Percentiles rank a stretch among this genome's conserved stretches.
phyloP scores from a whole-genome alignment of 192 early-diverging fungal genomes.

The Linnemannia schmuckeri region DNA sequence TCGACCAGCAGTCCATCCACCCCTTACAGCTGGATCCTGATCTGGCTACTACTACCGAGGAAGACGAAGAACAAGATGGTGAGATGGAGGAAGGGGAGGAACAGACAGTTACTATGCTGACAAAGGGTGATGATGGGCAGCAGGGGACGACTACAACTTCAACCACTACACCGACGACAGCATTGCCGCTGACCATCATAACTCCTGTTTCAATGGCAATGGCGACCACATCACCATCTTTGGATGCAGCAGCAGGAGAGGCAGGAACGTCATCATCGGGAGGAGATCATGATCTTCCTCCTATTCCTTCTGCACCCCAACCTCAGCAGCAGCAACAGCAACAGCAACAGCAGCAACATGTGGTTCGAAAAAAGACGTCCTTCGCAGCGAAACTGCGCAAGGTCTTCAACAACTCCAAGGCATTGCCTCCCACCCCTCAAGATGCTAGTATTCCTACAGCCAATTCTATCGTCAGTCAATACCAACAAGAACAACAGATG shows the following conservation, averaged over 20 bases:
- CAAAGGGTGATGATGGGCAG: not conserved
- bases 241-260: not conserved
- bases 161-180: not conserved
- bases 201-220: not conserved
- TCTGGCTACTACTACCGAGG: conserved; percentile 6
- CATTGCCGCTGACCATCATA: not conserved
- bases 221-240: not conserved
- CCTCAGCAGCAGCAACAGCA: not conserved
- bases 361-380: conserved; percentile 37
- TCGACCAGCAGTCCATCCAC: conserved; percentile 46
- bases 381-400: conserved; percentile 44
- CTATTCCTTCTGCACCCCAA: not conserved
- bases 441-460: not conserved
- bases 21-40: conserved; percentile 37
- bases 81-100: not conserved
- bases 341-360: too few species aligned
- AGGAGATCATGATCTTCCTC: not conserved
- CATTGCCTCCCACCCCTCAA: not conserved
- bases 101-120: not conserved
- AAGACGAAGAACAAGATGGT: not conserved
- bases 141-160: not conserved
- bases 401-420: conserved; percentile 25
- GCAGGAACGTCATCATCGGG: not conserved
- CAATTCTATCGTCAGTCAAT: not conserved
- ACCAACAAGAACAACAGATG: not conserved